Evolutionary conservation across 768 basidiomycete genomes (phyloP).

Genomic region (Pisolithus tinctorius): DNA sequence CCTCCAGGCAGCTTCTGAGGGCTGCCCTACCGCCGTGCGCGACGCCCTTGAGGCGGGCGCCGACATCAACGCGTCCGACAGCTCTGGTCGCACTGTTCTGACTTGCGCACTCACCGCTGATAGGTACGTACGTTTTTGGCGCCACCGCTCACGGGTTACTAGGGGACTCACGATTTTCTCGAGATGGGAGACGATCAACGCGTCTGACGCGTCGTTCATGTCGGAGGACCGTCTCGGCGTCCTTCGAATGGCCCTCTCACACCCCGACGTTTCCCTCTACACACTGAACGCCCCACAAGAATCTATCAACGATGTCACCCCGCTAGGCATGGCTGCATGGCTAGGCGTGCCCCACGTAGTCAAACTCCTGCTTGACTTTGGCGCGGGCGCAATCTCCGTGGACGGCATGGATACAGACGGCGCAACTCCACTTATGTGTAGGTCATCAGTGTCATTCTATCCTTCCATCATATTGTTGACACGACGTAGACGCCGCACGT

Average conservation of each 20-base stretch:
- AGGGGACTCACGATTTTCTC: constrained; percentile 1
- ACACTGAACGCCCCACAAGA: constrained; percentile 70
- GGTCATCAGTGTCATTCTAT: constrained; percentile 21
- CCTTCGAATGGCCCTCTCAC: constrained; percentile 48
- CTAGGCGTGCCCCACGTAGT: constrained; percentile 58
- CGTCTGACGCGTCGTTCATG: constrained; percentile 64
- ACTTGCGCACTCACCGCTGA: constrained; percentile 70
- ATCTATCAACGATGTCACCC: constrained; percentile 67
- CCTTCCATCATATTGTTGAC: constrained; percentile 1
- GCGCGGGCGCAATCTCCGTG: constrained; percentile 56
- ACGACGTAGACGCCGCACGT: constrained; percentile 59
- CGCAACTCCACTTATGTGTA: constrained; percentile 82
- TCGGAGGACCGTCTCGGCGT: constrained; percentile 49
- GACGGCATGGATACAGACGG: constrained; percentile 71
- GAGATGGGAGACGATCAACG: constrained; percentile 69
- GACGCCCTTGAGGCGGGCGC: constrained; percentile 53
- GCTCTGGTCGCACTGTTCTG: constrained; percentile 52
- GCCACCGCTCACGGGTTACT: constrained; percentile 1
- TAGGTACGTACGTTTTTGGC: constrained; percentile 38
- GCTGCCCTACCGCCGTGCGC: constrained; percentile 47
- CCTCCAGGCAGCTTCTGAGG: constrained; percentile 50
- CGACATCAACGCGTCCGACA: constrained; percentile 62
- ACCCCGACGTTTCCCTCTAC: constrained; percentile 55
- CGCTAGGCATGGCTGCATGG: constrained; percentile 76
- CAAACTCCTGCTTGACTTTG: constrained; percentile 56